Conservation (phyloP, 768 basidiomycete genomes). For the Coprinopsis marcescibilis region DNA sequence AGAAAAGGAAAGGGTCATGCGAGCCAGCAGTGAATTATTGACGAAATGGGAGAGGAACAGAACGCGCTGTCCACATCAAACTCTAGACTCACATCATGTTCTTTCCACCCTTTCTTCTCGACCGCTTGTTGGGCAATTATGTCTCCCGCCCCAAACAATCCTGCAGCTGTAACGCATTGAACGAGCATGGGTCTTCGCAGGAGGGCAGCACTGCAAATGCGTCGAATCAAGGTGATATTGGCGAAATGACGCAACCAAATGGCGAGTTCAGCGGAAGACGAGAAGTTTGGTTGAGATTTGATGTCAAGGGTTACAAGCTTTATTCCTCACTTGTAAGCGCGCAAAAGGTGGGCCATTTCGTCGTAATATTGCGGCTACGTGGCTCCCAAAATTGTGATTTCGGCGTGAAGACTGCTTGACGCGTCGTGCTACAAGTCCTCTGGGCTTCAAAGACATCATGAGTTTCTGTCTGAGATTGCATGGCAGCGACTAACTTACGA, state of each 20-base stretch:
- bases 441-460: too few relatives aligned
- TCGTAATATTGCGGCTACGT: too few relatives aligned
- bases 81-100: constrained; percentile 63
- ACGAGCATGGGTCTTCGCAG: constrained; percentile 56
- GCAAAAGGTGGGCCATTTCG: constrained; percentile 2
- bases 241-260: not conserved
- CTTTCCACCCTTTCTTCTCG: constrained; percentile 53
- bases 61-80: not conserved
- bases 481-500: too few relatives aligned
- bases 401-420: too few relatives aligned
- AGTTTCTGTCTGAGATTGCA: too few relatives aligned
- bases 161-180: constrained; percentile 58
- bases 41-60: not conserved
- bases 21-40: too few relatives aligned
- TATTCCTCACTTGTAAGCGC: constrained; percentile 6
- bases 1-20: not conserved
- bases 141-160: constrained; percentile 73
- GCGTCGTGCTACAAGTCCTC: too few relatives aligned
- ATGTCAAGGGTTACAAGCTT: too few relatives aligned
- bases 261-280: too few relatives aligned
- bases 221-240: not conserved
- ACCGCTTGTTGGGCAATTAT: constrained; percentile 83
- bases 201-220: constrained; percentile 44
- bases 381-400: too few relatives aligned
- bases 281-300: too few relatives aligned